Base-by-base conservation (phyloP, 192 early-diverging fungal genomes). In the Thamnidium elegans region DNA sequence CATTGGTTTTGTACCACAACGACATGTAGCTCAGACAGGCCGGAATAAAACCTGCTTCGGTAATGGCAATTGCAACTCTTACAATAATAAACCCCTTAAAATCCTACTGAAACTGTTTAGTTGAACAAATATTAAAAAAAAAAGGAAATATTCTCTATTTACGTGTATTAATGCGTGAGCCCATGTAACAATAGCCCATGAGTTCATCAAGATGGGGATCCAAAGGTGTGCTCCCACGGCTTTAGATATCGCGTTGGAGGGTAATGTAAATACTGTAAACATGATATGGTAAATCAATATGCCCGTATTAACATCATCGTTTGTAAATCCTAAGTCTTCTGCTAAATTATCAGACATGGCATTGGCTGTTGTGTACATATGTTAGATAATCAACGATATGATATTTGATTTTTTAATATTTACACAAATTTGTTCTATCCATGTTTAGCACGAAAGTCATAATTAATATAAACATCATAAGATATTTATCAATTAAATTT, bases 401-500 rank as follows among this genome's bases (percentile, higher is more conserved):
- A n/a, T 26, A 26, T 26, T 26, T 26, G 26, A 26, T 26, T 26
- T 26, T 26, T 26, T 26, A 26, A 26, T 26, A 26, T 26, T 26
- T 71, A 71, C 70, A 66, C 20, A 71, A 66, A 66, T 71, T 71
- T 26, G 70, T 71, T 50, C 70, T 36, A 23, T 71, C 70, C 70
- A 71, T 71, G 50, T 71, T 70, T n/a, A 62, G 46, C 3, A 53
- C 47, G 42, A 65, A 55, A 30, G 53, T 45, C 65, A 86, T 59
- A 30, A 80, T 67, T 10, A 83, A 60, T 44, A 82, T 72, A 66
- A 84, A 86, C 45, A 75, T 75, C 84, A 86, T 86, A 7, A 85
- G 56, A 7, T 71, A 63, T 23, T 66, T 73, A 54, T 75, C 73
- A 19, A 77, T 66, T 51, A 81, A 76, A 21, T 73, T 20, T 30